A percentile compares a stretch with the other conserved stretches of the same genome.
Evolutionary conservation across 495 filamentous ascomycete genomes (phyloP).

Genomic region (Pseudotulostoma volvatum): DNA sequence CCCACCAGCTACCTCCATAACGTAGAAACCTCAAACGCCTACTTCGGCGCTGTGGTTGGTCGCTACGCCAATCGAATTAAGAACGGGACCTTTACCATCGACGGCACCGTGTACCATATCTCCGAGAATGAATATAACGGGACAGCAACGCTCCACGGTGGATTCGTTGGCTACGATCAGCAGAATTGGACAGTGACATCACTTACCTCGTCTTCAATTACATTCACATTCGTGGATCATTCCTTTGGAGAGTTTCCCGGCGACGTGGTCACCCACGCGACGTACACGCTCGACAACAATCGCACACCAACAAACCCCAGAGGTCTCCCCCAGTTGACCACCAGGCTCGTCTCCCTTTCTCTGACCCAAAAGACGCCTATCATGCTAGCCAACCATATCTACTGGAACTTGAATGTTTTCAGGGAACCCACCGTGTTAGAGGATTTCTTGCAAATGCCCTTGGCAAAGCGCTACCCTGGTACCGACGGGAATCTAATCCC

Average conservation of each 20-base stretch:
- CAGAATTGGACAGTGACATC: conserved; percentile 65
- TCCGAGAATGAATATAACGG: conserved; percentile 56
- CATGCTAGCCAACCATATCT: conserved; percentile 69
- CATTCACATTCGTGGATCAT: conserved; percentile 63
- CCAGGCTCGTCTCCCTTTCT: conserved; percentile 42
- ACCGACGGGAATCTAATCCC: conserved; percentile 65
- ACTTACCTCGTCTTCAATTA: conserved; percentile 50
- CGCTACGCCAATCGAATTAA: conserved; percentile 80
- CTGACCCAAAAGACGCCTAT: conserved; percentile 67
- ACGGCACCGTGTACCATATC: conserved; percentile 46
- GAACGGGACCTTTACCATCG: conserved; percentile 64
- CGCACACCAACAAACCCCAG: conserved; percentile 22
- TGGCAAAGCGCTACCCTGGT: conserved; percentile 50
- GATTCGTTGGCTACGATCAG: conserved; percentile 65
- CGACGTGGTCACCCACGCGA: conserved; percentile 60
- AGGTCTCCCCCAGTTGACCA: conserved; percentile 29
- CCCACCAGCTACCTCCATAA: conserved; percentile 53
- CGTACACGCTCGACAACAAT: conserved; percentile 41
- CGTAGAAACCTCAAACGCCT: conserved; percentile 47
- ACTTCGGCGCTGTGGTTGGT: conserved; percentile 61
- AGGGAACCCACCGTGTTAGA: conserved; percentile 49
- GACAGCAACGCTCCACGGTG: conserved; percentile 63
- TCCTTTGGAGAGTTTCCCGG: conserved; percentile 66
- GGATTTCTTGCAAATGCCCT: conserved; percentile 57
- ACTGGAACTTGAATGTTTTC: conserved; percentile 84